Evolutionary conservation across 2,329 filamentous ascomycete genomes (phyloP).

Genomic region (Arthrobotrys sphaeroides): DNA sequence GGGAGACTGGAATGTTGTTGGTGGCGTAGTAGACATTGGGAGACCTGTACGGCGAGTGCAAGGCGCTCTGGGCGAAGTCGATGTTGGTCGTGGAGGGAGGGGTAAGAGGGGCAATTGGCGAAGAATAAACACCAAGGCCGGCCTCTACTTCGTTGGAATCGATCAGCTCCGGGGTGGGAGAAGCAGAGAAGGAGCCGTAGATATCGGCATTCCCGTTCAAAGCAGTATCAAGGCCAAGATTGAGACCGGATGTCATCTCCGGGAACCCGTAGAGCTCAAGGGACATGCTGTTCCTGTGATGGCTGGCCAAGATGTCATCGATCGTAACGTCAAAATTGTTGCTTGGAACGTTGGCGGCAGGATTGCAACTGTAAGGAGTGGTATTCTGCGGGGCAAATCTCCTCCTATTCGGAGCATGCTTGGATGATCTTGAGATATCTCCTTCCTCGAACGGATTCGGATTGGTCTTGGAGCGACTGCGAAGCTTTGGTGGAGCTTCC

Average conservation of each 20-base stretch:
- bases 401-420: constrained; percentile 29
- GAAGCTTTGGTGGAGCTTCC: constrained; percentile 24
- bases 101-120: constrained; percentile 44
- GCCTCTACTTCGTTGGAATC: constrained; percentile 42
- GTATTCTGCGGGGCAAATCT: constrained; percentile 42
- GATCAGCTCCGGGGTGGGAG: constrained; percentile 48
- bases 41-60: constrained; percentile 46
- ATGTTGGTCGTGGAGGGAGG: constrained; percentile 45
- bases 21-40: constrained; percentile 48
- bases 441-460: constrained; percentile 51
- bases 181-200: constrained; percentile 49
- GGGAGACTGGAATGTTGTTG: constrained; percentile 32
- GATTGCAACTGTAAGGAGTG: constrained; percentile 40
- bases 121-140: constrained; percentile 50
- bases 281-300: constrained; percentile 49
- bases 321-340: constrained; percentile 44
- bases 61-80: constrained; percentile 40
- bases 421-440: constrained; percentile 43
- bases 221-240: constrained; percentile 43
- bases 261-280: constrained; percentile 51
- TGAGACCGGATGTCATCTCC: constrained; percentile 38
- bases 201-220: constrained; percentile 38
- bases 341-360: constrained; percentile 25
- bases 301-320: constrained; percentile 44
- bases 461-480: constrained; percentile 48